Conservation (phyloP, 129 eudicot species). For the Flaveria linearis region DNA sequence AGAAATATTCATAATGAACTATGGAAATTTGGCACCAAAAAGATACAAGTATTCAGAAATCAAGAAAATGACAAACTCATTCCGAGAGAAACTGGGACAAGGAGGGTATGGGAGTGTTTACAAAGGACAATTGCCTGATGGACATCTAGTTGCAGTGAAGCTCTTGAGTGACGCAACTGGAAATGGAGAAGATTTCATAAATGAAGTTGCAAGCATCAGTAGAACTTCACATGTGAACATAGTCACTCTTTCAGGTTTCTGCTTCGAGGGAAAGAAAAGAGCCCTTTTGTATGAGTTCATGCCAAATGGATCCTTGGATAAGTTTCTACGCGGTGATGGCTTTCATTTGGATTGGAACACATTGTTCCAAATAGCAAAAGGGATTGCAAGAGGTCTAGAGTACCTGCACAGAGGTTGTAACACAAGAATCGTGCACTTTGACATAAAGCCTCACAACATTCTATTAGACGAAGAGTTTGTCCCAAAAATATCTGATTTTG, state of each 20-base stretch:
- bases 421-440: constrained; percentile 51
- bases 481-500: constrained; percentile 55
- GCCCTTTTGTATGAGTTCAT: constrained; percentile 25
- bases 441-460: constrained; percentile 56
- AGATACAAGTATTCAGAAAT: constrained; percentile 31
- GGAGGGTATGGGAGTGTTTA: constrained; percentile 27
- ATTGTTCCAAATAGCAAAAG: constrained; percentile 32
- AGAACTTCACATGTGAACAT: constrained; percentile 34
- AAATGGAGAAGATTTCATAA: constrained; percentile 32
- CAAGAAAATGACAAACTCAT: constrained; percentile 34
- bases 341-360: constrained; percentile 14
- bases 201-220: constrained; percentile 35
- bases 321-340: constrained; percentile 16
- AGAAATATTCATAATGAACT: constrained; percentile 5
- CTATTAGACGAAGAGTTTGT: constrained; percentile 48
- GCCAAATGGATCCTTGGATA: constrained; percentile 33
- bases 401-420: constrained; percentile 53
- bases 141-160: constrained; percentile 36
- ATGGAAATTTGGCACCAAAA: constrained; percentile 16
- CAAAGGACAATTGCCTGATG: constrained; percentile 26
- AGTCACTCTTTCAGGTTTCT: constrained; percentile 31
- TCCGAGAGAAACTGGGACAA: constrained; percentile 20
- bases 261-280: constrained; percentile 22
- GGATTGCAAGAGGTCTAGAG: constrained; percentile 49
- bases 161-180: constrained; percentile 6